These are phyloP conservation scores for Hypoxylon sp. DNA, from an alignment of 2,329 filamentous ascomycete genomes.

Conservation along the genomic window DNA sequence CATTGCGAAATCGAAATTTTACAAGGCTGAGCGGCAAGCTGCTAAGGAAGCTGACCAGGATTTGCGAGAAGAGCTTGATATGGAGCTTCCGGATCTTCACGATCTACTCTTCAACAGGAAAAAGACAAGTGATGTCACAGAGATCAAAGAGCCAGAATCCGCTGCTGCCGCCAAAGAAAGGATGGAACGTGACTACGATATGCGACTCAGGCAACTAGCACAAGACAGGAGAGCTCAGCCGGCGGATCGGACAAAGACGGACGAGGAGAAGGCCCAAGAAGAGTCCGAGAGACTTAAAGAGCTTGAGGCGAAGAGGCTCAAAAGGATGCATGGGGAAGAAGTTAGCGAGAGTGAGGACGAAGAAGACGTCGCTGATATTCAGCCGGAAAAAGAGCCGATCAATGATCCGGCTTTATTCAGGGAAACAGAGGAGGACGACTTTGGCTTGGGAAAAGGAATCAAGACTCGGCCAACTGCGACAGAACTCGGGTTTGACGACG, in stretches of 20 bases:
- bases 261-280: conserved; percentile 84
- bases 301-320: conserved; percentile 84
- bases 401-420: conserved; percentile 44
- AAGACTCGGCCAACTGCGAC: conserved; percentile 67
- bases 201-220: conserved; percentile 82
- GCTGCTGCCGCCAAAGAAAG: conserved; percentile 72
- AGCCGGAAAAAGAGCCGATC: conserved; percentile 47
- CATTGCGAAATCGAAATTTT: conserved; percentile 94
- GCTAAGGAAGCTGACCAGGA: conserved; percentile 95
- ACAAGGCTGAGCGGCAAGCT: conserved; percentile 95
- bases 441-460: conserved; percentile 71
- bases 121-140: conserved; percentile 53
- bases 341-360: conserved; percentile 56
- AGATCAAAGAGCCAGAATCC: conserved; percentile 49
- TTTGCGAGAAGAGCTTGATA: conserved; percentile 83
- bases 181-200: conserved; percentile 89
- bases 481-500: conserved; percentile 84
- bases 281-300: conserved; percentile 82
- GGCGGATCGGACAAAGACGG: conserved; percentile 89
- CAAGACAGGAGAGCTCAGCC: conserved; percentile 88
- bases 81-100: conserved; percentile 82
- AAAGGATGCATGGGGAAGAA: conserved; percentile 86
- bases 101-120: conserved; percentile 71
- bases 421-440: conserved; percentile 65
- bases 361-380: conserved; percentile 50